Base-by-base conservation (phyloP, 257 asterid genomes). In the Leonotis leonurus region DNA sequence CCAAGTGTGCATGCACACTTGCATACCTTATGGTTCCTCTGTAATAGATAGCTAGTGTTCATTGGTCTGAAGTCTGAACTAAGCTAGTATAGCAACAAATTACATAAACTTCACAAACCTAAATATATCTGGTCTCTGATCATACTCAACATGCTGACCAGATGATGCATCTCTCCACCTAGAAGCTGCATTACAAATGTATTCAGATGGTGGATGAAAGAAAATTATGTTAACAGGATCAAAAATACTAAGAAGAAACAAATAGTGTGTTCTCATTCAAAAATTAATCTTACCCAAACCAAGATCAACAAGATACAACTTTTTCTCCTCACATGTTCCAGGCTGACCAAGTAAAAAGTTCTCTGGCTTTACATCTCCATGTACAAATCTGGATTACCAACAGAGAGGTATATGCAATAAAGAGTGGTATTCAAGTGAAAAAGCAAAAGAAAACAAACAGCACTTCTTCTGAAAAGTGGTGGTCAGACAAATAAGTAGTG, bases 361-460 rank as follows among this genome's bases (percentile, higher is more conserved):
- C 79, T 93, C 97, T 18, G 99, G 99, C 84, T 93, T 93, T 79
- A 93, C 99, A 60, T 93, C 99, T 72, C 99, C 99, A 80, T 93
- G 99, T 57, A 93, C 99, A 17, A 89, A 93, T 67, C 99, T 93
- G 72, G 71, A 56, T 14, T 26, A 25, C 69, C 9, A 35, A 33
- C 35, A 62, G 13, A 48, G 49, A n/a, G n/a, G n/a, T n/a, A n/a
- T n/a, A n/a, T n/a, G n/a, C n/a, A n/a, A n/a, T n/a, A n/a, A n/a
- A n/a, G n/a, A n/a, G n/a, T n/a, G n/a, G n/a, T n/a, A n/a, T n/a
- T n/a, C n/a, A n/a, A n/a, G n/a, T n/a, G n/a, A n/a, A n/a, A n/a
- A n/a, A n/a, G n/a, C n/a, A n/a, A n/a, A n/a, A n/a, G n/a, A n/a
- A n/a, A n/a, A n/a, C n/a, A n/a, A n/a, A n/a, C n/a, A n/a, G n/a